A percentile compares a stretch with the other conserved stretches of the same genome.
These are phyloP conservation scores for Prunus mira DNA, from an alignment of 306 rosid genomes.

Conservation along the genomic window DNA sequence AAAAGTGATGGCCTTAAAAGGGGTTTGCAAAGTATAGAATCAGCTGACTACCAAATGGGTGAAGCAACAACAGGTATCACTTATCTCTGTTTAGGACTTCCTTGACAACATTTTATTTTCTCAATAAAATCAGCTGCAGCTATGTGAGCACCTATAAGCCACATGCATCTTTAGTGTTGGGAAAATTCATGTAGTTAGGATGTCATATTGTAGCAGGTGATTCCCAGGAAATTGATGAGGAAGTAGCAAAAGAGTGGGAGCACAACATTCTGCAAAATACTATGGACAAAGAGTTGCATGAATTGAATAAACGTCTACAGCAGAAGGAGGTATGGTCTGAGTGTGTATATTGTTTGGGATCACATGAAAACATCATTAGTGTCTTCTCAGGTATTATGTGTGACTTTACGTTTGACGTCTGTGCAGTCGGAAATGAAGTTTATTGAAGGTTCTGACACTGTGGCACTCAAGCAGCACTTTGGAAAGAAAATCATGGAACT, in stretches of 20 bases:
- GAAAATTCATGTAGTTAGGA: not conserved
- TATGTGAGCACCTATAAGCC: not conserved
- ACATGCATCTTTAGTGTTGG: slow-evolving; percentile 6
- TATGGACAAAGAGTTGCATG: slow-evolving; percentile 95
- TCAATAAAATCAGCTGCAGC: not conserved
- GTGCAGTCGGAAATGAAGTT: slow-evolving; percentile 91
- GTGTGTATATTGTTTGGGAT: slow-evolving; percentile 13
- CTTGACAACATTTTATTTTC: not conserved
- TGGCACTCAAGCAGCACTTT: slow-evolving; percentile 87
- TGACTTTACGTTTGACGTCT: slow-evolving; percentile 12
- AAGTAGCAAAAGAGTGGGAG: slow-evolving; percentile 97
- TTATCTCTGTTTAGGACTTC: slow-evolving; percentile 19
- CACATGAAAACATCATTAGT: not conserved
- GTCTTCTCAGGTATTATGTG: not conserved
- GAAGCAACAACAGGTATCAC: slow-evolving; percentile 69
- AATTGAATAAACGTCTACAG: slow-evolving; percentile 89
- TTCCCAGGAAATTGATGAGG: slow-evolving; percentile 82
- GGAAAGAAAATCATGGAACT: slow-evolving; percentile 93
- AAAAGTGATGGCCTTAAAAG: slow-evolving; percentile 87
- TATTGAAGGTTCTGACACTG: slow-evolving; percentile 76
- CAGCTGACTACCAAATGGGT: slow-evolving; percentile 72
- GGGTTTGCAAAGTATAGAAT: slow-evolving; percentile 63
- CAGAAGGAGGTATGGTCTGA: slow-evolving; percentile 73
- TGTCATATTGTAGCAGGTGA: slow-evolving; percentile 60
- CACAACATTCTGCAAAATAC: slow-evolving; percentile 92